Evolutionary conservation across 805 yeast species (phyloP).

Genomic region (Nakazawaea laoshanensis): DNA sequence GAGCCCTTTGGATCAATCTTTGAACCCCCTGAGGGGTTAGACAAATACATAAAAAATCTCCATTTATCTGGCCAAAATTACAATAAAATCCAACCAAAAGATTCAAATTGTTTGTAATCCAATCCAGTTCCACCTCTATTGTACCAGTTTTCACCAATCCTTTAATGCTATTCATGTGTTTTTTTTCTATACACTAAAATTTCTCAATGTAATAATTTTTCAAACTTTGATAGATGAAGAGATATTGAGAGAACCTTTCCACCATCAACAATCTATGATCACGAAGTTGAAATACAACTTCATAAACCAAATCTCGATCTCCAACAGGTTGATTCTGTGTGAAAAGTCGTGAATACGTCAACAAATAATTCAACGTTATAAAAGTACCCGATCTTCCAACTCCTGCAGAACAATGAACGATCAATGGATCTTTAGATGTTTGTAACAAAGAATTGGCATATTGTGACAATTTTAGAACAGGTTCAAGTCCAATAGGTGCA

Average conservation of each 20-base stretch:
- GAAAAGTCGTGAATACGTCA: conserved; percentile 11
- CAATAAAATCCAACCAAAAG: too few relatives aligned
- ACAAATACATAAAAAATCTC: too few relatives aligned
- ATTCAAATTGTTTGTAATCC: too few relatives aligned
- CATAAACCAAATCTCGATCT: conserved; percentile 30
- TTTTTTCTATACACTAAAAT: too few relatives aligned
- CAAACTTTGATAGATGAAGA: conserved; percentile 36
- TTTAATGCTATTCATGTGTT: too few relatives aligned
- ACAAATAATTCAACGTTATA: conserved; percentile 27
- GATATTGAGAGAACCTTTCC: conserved; percentile 40
- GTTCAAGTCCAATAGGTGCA: conserved; percentile 26
- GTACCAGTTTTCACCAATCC: too few relatives aligned
- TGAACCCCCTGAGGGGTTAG: neutral
- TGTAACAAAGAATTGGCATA: conserved; percentile 11
- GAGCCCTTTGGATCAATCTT: neutral
- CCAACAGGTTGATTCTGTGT: conserved; percentile 11
- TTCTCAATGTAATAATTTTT: conserved; percentile 13
- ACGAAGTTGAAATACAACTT: conserved; percentile 35
- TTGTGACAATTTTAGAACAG: conserved; percentile 18
- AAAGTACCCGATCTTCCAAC: conserved; percentile 37
- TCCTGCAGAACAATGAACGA: conserved; percentile 39
- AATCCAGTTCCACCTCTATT: too few relatives aligned
- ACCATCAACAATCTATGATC: conserved; percentile 47
- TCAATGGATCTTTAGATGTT: conserved; percentile 7
- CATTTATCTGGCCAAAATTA: too few relatives aligned